These are phyloP conservation scores for Pinus tabuliformis DNA, from an alignment of 75 land plant species.

Conservation along the genomic window DNA sequence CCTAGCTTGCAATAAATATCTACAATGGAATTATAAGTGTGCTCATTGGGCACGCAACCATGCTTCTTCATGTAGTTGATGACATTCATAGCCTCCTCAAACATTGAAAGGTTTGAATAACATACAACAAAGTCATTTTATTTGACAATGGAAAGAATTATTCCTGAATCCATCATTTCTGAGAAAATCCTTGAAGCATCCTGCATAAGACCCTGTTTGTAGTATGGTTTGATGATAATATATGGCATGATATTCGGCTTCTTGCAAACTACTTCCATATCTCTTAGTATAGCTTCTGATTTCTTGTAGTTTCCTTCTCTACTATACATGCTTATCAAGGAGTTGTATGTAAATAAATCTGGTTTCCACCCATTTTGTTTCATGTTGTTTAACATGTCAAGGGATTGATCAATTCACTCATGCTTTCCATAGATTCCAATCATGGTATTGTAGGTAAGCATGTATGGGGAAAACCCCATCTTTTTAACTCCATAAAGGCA, in stretches of 20 bases:
- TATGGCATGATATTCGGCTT: constrained; percentile 78
- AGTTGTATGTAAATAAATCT: too few species aligned
- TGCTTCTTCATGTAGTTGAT: constrained; percentile 72
- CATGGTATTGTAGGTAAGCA: too few species aligned
- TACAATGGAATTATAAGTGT: constrained; percentile 62
- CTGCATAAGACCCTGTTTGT: constrained; percentile 82
- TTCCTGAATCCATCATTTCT: constrained; percentile 65
- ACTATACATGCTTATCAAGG: neutral
- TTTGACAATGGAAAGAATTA: constrained; percentile 69
- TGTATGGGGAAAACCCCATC: constrained; percentile 54
- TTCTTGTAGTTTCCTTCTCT: constrained; percentile 72
- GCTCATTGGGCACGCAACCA: constrained; percentile 67
- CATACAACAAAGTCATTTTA: constrained; percentile 73
- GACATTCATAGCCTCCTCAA: constrained; percentile 62
- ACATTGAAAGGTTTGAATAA: constrained; percentile 63
- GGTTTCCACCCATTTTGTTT: too few species aligned
- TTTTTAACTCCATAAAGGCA: constrained; percentile 54
- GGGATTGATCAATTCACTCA: too few species aligned
- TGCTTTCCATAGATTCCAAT: too few species aligned
- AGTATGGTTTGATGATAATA: constrained; percentile 78
- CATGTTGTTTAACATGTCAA: too few species aligned
- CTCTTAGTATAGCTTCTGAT: constrained; percentile 64
- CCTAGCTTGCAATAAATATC: constrained; percentile 73
- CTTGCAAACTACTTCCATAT: constrained; percentile 40
- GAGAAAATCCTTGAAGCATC: constrained; percentile 70